A percentile compares a stretch with the other conserved stretches of the same genome.
These are phyloP conservation scores for Monosporascus sp. DNA, from an alignment of 2,329 filamentous ascomycete genomes.

Conservation along the genomic window DNA sequence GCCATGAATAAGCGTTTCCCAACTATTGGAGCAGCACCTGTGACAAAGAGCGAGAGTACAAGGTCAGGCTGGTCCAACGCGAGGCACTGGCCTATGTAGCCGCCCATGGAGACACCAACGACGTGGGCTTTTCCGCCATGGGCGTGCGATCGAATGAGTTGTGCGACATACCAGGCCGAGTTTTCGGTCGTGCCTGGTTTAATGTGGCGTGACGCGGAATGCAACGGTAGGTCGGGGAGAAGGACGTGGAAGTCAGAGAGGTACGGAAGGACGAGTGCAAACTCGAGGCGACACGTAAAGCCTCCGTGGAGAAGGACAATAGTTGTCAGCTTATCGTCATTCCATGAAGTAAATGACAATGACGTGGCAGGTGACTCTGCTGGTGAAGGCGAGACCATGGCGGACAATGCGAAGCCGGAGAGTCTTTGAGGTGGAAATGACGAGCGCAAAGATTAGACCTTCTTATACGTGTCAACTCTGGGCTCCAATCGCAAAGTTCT, in stretches of 20 bases:
- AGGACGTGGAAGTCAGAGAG: slow-evolving; percentile 35
- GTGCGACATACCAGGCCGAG: slow-evolving; percentile 28
- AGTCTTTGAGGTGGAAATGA: no score
- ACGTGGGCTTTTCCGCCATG: slow-evolving; percentile 32
- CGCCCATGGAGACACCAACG: slow-evolving; percentile 36
- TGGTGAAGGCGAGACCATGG: no score
- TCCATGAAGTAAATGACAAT: no score
- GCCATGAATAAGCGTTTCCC: slow-evolving; percentile 11
- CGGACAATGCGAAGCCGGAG: no score
- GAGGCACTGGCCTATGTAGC: slow-evolving; percentile 30
- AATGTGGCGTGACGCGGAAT: slow-evolving; percentile 31
- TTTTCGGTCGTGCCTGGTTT: slow-evolving; percentile 26
- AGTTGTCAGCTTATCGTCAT: no score
- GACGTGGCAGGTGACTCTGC: no score
- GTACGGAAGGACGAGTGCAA: slow-evolving; percentile 27
- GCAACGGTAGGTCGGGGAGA: slow-evolving; percentile 32
- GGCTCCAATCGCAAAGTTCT: no score
- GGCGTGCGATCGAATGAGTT: slow-evolving; percentile 30
- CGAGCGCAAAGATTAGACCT: no score
- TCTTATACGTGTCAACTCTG: no score
- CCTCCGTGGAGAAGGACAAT: slow-evolving; percentile 29
- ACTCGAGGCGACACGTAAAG: slow-evolving; percentile 30
- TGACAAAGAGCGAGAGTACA: slow-evolving; percentile 29
- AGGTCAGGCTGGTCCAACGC: slow-evolving; percentile 29
- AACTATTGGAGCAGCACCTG: slow-evolving; percentile 24